Evolutionary conservation across 306 rosid genomes (phyloP).

Genomic region (Begonia masoniana): DNA sequence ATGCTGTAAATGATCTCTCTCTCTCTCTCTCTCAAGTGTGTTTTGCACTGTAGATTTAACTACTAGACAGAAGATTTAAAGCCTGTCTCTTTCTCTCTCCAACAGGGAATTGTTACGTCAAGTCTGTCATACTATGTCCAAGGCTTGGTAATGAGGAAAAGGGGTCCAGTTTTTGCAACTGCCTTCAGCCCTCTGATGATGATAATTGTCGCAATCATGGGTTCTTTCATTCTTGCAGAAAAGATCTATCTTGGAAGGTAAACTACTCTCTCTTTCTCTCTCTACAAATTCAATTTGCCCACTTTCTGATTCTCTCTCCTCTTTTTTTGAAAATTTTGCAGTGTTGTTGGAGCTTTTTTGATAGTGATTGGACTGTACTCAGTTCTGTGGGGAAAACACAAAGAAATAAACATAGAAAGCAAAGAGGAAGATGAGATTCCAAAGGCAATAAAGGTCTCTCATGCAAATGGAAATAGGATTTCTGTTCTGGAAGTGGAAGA

Average conservation of each 20-base stretch:
- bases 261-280: background rate
- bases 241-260: slow-evolving; percentile 75
- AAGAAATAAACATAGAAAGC: slow-evolving; percentile 25
- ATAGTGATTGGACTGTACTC: slow-evolving; percentile 62
- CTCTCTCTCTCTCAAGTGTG: background rate
- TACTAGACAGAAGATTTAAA: background rate
- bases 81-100: background rate
- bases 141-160: slow-evolving; percentile 72
- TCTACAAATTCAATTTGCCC: background rate
- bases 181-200: slow-evolving; percentile 94
- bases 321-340: slow-evolving; percentile 16
- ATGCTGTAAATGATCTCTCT: slow-evolving; percentile 40
- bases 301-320: too few relatives aligned
- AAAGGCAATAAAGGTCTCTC: slow-evolving; percentile 29
- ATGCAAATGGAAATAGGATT: background rate
- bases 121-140: slow-evolving; percentile 69
- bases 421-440: slow-evolving; percentile 31
- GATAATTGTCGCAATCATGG: slow-evolving; percentile 83
- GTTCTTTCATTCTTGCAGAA: slow-evolving; percentile 60
- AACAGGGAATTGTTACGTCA: slow-evolving; percentile 75
- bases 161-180: slow-evolving; percentile 86
- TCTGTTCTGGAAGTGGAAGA: background rate
- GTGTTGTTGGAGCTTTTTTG: slow-evolving; percentile 47
- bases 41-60: background rate
- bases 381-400: slow-evolving; percentile 87